Conservation (phyloP, 2,329 filamentous ascomycete genomes). For the Diaporthe sp. region DNA sequence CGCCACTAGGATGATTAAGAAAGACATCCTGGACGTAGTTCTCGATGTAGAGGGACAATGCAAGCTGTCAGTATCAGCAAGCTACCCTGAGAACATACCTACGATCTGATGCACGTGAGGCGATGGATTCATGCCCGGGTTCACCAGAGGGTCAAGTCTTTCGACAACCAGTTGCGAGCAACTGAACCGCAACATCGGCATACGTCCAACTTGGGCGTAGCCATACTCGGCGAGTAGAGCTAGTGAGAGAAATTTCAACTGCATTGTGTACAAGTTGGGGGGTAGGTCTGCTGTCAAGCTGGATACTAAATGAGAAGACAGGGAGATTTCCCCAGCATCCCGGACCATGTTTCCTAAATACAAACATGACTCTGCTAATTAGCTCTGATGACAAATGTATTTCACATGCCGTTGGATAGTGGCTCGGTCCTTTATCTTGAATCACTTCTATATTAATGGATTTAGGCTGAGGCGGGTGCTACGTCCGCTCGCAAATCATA, state of each 20-base stretch:
- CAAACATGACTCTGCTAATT: not conserved
- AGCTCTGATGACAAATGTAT: not conserved
- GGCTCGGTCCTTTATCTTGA: not conserved
- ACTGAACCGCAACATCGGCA: constrained; percentile 50
- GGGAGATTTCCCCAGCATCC: not conserved
- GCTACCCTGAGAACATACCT: constrained; percentile 49
- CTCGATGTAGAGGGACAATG: not conserved
- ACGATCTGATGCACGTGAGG: constrained; percentile 69
- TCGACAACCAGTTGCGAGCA: constrained; percentile 66
- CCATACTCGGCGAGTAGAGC: not conserved
- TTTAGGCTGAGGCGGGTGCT: constrained; percentile 29
- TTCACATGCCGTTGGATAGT: not conserved
- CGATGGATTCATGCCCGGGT: constrained; percentile 60
- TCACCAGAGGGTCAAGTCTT: constrained; percentile 51
- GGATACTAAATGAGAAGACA: not conserved
- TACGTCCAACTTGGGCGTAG: not conserved
- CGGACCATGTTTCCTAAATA: constrained; percentile 5
- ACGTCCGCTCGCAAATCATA: constrained; percentile 14
- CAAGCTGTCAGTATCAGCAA: not conserved
- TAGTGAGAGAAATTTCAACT: not conserved
- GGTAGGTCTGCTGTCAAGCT: not conserved
- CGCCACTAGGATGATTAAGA: not conserved
- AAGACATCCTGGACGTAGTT: not conserved
- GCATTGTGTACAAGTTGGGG: not conserved
- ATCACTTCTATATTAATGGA: not conserved